Evolutionary conservation across 805 yeast genomes (phyloP).

Genomic region (Ogataea wickerhamii): DNA sequence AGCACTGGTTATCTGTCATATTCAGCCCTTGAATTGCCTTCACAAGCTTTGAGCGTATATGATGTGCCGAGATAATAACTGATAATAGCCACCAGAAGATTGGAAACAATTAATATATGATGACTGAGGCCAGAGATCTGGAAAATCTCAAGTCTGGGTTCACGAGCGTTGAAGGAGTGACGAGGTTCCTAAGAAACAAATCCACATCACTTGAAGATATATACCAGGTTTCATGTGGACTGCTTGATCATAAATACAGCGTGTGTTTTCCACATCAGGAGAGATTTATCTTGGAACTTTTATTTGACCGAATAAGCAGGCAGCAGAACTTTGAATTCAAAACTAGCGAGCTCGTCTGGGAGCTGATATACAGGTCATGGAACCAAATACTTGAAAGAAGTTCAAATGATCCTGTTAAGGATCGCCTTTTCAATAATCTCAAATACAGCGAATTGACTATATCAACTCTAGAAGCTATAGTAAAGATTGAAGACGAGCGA

Average conservation of each 20-base stretch:
- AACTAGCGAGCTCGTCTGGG: conserved; percentile 46
- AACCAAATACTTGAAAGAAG: conserved; percentile 10
- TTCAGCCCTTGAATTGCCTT: too few species aligned
- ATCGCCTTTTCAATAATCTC: conserved; percentile 39
- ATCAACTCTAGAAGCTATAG: conserved; percentile 22
- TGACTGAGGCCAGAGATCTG: too few species aligned
- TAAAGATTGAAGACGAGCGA: conserved; percentile 17
- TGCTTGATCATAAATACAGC: conserved; percentile 30
- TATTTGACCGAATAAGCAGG: conserved; percentile 60
- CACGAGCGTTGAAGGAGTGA: conserved; percentile 45
- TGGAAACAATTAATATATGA: too few species aligned
- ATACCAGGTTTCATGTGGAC: conserved; percentile 30
- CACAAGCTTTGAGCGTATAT: too few species aligned
- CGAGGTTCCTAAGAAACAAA: conserved; percentile 57
- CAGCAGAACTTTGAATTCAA: conserved; percentile 41
- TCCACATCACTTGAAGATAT: conserved; percentile 42
- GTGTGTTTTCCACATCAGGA: conserved; percentile 54
- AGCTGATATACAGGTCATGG: conserved; percentile 38
- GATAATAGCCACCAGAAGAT: too few species aligned
- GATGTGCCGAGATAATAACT: too few species aligned
- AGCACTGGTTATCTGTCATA: too few species aligned
- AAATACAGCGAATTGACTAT: conserved; percentile 38
- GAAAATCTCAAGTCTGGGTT: too few species aligned
- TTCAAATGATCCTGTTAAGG: conserved; percentile 33
- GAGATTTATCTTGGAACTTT: conserved; percentile 53